phyloP scores from a whole-genome alignment of 2,329 filamentous ascomycete species.

The Penicillium janthinellum region DNA sequence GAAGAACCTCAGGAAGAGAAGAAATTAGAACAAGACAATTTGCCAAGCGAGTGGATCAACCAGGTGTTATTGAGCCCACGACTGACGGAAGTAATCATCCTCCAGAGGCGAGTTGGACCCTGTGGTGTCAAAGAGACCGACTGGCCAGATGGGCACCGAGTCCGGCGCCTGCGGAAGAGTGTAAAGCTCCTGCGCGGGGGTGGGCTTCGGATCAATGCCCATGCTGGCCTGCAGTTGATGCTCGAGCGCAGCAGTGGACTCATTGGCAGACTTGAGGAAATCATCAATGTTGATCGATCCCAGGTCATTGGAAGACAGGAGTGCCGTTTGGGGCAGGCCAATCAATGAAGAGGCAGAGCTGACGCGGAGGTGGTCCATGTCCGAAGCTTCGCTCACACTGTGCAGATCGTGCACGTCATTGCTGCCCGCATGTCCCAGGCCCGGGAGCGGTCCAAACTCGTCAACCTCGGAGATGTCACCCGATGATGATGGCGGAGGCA shows the following conservation, averaged over 20 bases:
- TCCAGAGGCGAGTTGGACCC: conserved; percentile 31
- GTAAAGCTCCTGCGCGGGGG: conserved; percentile 35
- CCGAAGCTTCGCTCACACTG: conserved; percentile 46
- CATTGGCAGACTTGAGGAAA: conserved; percentile 46
- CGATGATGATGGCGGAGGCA: conserved; percentile 49
- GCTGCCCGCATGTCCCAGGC: conserved; percentile 30
- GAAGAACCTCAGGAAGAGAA: conserved; percentile 16
- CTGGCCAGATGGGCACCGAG: conserved; percentile 35
- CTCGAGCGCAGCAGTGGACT: conserved; percentile 43
- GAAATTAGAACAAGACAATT: conserved; percentile 6
- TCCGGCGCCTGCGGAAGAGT: conserved; percentile 33
- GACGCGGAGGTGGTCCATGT: conserved; percentile 44
- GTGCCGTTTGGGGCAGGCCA: conserved; percentile 44
- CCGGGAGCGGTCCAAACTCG: conserved; percentile 43
- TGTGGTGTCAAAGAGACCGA: conserved; percentile 35
- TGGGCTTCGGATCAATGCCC: conserved; percentile 37
- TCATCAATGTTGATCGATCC: conserved; percentile 48
- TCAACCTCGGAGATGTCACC: conserved; percentile 54
- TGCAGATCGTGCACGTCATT: conserved; percentile 41
- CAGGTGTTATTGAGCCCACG: conserved; percentile 33
- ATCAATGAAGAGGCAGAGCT: conserved; percentile 49
- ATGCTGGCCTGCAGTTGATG: conserved; percentile 44
- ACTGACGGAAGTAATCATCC: conserved; percentile 35
- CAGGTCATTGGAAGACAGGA: conserved; percentile 44
- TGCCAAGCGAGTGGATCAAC: conserved; percentile 11